These are phyloP conservation scores for Rhynchosporium secalis DNA, from an alignment of 2,329 filamentous ascomycete species.

Conservation along the genomic window DNA sequence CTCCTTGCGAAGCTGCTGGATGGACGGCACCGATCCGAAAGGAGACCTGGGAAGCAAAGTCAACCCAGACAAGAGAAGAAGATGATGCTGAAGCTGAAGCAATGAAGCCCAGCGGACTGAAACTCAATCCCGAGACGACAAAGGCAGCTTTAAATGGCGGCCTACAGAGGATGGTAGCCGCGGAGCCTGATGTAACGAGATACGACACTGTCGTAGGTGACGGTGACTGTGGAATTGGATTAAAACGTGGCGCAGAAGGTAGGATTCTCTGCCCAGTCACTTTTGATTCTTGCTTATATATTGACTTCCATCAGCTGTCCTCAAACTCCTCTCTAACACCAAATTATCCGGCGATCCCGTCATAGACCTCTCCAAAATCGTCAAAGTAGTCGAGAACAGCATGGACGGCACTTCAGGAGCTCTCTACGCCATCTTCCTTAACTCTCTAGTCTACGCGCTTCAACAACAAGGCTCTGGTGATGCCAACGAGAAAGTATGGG, in stretches of 20 bases:
- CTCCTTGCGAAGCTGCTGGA: constrained; percentile 64
- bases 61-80: constrained; percentile 38
- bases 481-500: constrained; percentile 56
- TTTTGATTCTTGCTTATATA: background rate
- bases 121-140: constrained; percentile 41
- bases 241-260: constrained; percentile 68
- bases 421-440: constrained; percentile 74
- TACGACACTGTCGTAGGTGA: constrained; percentile 73
- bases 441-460: constrained; percentile 60
- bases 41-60: constrained; percentile 57
- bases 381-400: constrained; percentile 62
- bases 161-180: constrained; percentile 58
- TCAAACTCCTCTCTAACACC: constrained; percentile 45
- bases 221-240: constrained; percentile 69
- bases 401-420: constrained; percentile 80
- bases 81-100: constrained; percentile 36
- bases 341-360: constrained; percentile 57
- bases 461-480: constrained; percentile 32
- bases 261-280: constrained; percentile 16
- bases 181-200: constrained; percentile 64
- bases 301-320: constrained; percentile 42
- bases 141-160: constrained; percentile 55
- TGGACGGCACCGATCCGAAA: constrained; percentile 63
- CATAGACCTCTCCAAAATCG: constrained; percentile 59
- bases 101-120: constrained; percentile 39